Evolutionary conservation across 108 stramenopile genomes (phyloP).

Genomic region (Conticribra weissflogii): DNA sequence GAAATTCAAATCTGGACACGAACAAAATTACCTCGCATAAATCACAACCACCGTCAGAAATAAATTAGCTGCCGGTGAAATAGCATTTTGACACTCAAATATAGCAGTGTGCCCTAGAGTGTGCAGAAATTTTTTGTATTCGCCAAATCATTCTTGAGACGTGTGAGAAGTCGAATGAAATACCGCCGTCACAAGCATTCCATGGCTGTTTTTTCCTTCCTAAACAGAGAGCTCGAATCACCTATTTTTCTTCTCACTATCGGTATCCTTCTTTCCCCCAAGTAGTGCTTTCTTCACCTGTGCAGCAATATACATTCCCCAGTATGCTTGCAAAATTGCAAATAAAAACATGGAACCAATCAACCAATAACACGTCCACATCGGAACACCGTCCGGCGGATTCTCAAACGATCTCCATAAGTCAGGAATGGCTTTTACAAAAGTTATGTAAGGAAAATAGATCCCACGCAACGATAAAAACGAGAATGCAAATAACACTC

Average conservation of each 20-base stretch:
- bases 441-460: constrained; percentile 60
- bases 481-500: constrained; percentile 56
- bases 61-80: no score
- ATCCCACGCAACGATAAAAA: constrained; percentile 59
- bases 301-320: constrained; percentile 54
- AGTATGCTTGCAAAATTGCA: constrained; percentile 56
- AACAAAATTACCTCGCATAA: no score
- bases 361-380: constrained; percentile 39
- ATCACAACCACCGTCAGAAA: no score
- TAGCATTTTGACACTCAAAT: no score
- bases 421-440: constrained; percentile 48
- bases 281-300: constrained; percentile 51
- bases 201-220: no score
- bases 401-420: constrained; percentile 17
- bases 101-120: no score
- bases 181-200: no score
- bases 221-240: no score
- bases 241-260: constrained; percentile 4
- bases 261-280: constrained; percentile 1
- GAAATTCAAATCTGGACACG: no score
- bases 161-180: no score
- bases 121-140: no score
- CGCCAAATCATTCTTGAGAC: no score
- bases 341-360: constrained; percentile 39
- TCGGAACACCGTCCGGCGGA: constrained; percentile 34